These are phyloP conservation scores for Trichoderma pleuroti DNA, from an alignment of 2,329 filamentous ascomycete genomes.

Conservation along the genomic window DNA sequence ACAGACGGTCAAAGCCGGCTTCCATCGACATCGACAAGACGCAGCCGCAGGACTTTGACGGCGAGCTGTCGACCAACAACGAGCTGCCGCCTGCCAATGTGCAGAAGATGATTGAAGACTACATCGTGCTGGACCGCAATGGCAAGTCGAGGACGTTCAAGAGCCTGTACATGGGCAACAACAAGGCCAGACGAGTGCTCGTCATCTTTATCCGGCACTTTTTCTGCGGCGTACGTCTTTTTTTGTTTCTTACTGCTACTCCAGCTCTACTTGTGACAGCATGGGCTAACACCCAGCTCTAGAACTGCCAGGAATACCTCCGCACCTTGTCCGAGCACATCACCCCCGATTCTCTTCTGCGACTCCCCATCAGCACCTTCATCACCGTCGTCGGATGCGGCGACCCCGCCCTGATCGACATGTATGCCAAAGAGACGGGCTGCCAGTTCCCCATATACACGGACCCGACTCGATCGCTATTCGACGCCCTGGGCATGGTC, in stretches of 20 bases:
- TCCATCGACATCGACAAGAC: slow-evolving; percentile 37
- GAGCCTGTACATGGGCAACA: slow-evolving; percentile 56
- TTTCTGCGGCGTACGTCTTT: slow-evolving; percentile 67
- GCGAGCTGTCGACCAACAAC: slow-evolving; percentile 54
- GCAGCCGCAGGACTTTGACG: slow-evolving; percentile 52
- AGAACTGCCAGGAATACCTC: slow-evolving; percentile 77
- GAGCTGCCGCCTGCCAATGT: slow-evolving; percentile 49
- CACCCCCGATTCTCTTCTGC: slow-evolving; percentile 47
- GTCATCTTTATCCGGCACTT: slow-evolving; percentile 76
- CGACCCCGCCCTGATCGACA: slow-evolving; percentile 61
- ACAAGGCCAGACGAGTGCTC: slow-evolving; percentile 56
- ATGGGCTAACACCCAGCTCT: slow-evolving; percentile 17
- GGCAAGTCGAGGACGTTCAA: slow-evolving; percentile 60
- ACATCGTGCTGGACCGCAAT: slow-evolving; percentile 58
- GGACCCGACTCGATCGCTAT: slow-evolving; percentile 66
- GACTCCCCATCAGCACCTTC: slow-evolving; percentile 54
- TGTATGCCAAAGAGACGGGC: slow-evolving; percentile 59
- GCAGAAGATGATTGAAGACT: slow-evolving; percentile 51
- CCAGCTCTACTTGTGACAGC: background rate
- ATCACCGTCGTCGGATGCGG: slow-evolving; percentile 72
- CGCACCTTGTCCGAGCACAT: slow-evolving; percentile 58
- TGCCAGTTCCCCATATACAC: slow-evolving; percentile 73
- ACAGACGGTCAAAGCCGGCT: slow-evolving; percentile 23
- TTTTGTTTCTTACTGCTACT: background rate
- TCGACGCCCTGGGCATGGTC: slow-evolving; percentile 65